phyloP scores from a whole-genome alignment of 1,284 basidiomycete genomes.

The Neolentinus lepideus region DNA sequence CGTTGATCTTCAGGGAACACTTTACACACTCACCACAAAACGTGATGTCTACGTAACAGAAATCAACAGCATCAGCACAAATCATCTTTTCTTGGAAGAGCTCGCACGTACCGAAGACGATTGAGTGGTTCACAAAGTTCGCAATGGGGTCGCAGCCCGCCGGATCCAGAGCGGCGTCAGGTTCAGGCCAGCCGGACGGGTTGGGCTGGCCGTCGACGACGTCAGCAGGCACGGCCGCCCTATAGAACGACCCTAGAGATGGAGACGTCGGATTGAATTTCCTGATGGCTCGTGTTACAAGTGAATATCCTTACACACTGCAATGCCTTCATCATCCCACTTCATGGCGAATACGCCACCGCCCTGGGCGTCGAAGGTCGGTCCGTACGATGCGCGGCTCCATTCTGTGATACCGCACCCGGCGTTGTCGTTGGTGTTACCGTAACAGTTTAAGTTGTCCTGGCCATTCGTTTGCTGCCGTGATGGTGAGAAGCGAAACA shows the following conservation, averaged over 20 bases:
- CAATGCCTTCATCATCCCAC: slow-evolving; percentile 69
- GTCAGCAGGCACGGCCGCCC: slow-evolving; percentile 62
- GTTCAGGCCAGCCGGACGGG: slow-evolving; percentile 55
- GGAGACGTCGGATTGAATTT: not conserved
- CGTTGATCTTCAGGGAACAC: not conserved
- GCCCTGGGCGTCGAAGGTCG: slow-evolving; percentile 59
- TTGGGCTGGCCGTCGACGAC: slow-evolving; percentile 46
- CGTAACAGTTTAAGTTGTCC: slow-evolving; percentile 49
- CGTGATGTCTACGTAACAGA: slow-evolving; percentile 63
- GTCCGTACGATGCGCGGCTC: slow-evolving; percentile 66
- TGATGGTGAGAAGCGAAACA: not conserved
- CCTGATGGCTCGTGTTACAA: not conserved
- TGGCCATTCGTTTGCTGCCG: slow-evolving; percentile 29
- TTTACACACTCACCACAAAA: slow-evolving; percentile 52
- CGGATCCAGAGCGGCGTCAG: slow-evolving; percentile 55
- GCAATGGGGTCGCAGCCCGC: slow-evolving; percentile 47
- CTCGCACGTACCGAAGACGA: slow-evolving; percentile 45
- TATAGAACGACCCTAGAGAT: slow-evolving; percentile 62
- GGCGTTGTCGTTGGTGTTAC: slow-evolving; percentile 40
- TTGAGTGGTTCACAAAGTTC: slow-evolving; percentile 56
- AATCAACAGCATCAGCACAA: slow-evolving; percentile 5
- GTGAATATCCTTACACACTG: slow-evolving; percentile 47
- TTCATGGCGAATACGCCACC: slow-evolving; percentile 78
- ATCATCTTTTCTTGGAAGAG: slow-evolving; percentile 8
- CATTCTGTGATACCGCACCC: slow-evolving; percentile 70